Conservation (phyloP, 23 red algal species). For the Gracilaria caudata region DNA sequence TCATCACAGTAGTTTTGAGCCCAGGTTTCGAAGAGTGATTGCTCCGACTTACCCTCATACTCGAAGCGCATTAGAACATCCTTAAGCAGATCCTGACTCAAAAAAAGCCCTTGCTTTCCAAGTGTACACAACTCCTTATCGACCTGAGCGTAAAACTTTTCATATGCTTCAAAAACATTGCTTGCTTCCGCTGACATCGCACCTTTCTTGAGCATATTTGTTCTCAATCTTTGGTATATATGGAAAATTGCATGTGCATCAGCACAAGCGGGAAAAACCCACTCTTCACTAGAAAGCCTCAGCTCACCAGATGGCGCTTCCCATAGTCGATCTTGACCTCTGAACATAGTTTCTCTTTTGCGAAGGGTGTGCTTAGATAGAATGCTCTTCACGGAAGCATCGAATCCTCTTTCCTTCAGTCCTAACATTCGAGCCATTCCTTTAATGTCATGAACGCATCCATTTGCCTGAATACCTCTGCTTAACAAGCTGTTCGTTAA, state of each 20-base stretch:
- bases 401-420: background rate
- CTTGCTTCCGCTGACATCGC: background rate
- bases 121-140: background rate
- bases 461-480: conserved; percentile 14
- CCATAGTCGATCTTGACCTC: conserved; percentile 3
- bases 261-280: conserved; percentile 14
- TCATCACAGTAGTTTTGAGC: conserved; percentile 38
- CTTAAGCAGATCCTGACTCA: background rate
- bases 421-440: background rate
- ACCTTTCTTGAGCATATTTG: conserved; percentile 3
- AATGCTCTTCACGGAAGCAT: background rate
- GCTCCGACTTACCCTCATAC: background rate
- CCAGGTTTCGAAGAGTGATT: conserved; percentile 72
- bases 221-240: background rate
- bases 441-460: conserved; percentile 2
- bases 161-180: conserved; percentile 13
- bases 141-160: conserved; percentile 11
- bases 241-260: conserved; percentile 31
- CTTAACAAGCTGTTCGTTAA: background rate
- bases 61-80: background rate
- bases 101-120: background rate
- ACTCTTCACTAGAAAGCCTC: background rate
- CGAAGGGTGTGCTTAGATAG: background rate
- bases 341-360: background rate
- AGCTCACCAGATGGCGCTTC: background rate